phyloP scores from a whole-genome alignment of 2,329 filamentous ascomycete genomes.

The Apiospora kogelbergensis region DNA sequence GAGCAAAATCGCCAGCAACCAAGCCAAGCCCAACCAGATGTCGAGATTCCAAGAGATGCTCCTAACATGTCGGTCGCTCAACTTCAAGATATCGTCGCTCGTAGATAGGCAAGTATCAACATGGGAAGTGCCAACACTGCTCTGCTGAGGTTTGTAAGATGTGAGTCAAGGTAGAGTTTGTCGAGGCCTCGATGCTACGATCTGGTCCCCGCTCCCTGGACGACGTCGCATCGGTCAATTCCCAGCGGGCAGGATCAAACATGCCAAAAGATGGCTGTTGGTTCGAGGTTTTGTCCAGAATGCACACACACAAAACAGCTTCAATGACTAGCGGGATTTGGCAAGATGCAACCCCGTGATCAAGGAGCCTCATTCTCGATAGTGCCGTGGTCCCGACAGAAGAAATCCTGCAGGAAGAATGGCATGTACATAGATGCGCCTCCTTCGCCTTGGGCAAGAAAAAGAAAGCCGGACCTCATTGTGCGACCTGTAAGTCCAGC shows the following conservation, averaged over 20 bases:
- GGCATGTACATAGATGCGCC: neutral
- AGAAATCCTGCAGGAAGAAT: neutral
- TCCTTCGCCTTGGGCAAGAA: neutral
- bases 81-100: neutral
- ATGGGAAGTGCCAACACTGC: neutral
- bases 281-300: neutral
- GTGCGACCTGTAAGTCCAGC: neutral
- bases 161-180: neutral
- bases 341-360: neutral
- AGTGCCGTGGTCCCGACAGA: neutral
- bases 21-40: neutral
- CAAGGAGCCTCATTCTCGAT: neutral
- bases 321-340: neutral
- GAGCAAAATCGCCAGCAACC: neutral
- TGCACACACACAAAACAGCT: slow-evolving; percentile 1
- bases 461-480: neutral
- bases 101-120: neutral
- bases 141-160: neutral
- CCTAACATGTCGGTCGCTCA: neutral
- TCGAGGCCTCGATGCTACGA: neutral
- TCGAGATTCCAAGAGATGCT: neutral
- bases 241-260: neutral
- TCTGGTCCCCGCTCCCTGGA: neutral
- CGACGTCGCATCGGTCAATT: neutral
- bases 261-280: neutral